A percentile compares a stretch with the other conserved stretches of the same genome.
These are phyloP conservation scores for Cruciata laevipes DNA, from an alignment of 257 asterid species.

Conservation along the genomic window DNA sequence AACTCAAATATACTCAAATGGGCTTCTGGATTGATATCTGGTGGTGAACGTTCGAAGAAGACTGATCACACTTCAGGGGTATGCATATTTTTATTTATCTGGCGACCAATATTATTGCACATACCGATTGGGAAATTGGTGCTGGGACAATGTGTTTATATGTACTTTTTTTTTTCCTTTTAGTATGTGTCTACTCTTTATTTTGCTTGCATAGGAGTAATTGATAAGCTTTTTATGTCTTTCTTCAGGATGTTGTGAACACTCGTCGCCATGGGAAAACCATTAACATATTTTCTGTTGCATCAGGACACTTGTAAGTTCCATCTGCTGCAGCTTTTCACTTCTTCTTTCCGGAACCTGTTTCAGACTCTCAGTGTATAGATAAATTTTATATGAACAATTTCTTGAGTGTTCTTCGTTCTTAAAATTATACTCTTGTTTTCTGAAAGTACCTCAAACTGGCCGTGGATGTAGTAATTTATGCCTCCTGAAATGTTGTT, in stretches of 20 bases:
- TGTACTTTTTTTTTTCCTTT: background rate
- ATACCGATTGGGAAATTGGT: background rate
- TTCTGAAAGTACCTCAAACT: background rate
- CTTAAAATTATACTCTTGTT: background rate
- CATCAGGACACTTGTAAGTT: slow-evolving; percentile 97
- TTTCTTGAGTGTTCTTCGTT: background rate
- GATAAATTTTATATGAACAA: background rate
- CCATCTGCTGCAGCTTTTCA: slow-evolving; percentile 11
- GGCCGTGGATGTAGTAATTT: background rate
- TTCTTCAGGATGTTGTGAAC: slow-evolving; percentile 48
- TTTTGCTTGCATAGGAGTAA: background rate
- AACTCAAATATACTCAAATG: slow-evolving; percentile 85
- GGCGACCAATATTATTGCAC: background rate
- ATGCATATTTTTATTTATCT: slow-evolving; percentile 12
- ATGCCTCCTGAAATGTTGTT: background rate
- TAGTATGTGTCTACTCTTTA: background rate
- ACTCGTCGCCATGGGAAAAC: slow-evolving; percentile 71
- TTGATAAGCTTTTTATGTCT: slow-evolving; percentile 21
- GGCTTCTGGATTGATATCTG: slow-evolving; percentile 94
- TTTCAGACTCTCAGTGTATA: background rate
- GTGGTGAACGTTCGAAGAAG: slow-evolving; percentile 62
- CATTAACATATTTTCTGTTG: slow-evolving; percentile 90
- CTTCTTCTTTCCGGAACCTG: background rate
- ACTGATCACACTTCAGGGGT: slow-evolving; percentile 54
- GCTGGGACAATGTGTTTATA: background rate